Conservation (phyloP, 2,329 filamentous ascomycete genomes). For the Xylariaceae sp. region DNA sequence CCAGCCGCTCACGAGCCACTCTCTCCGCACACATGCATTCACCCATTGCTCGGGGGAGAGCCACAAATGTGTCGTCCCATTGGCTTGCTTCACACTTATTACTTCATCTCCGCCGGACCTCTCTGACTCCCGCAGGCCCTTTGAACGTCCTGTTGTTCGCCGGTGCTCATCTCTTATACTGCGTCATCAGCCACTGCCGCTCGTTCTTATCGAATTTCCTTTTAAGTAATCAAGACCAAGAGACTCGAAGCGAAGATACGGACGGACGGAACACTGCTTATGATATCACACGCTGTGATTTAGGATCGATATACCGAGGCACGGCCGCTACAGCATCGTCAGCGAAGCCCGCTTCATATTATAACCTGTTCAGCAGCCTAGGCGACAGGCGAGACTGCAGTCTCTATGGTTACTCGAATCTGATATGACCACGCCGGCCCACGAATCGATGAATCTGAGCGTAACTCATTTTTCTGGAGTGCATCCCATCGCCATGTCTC, state of each 20-base stretch:
- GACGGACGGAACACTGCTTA: neutral
- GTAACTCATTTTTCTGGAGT: slow-evolving; percentile 38
- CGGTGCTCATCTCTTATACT: too few relatives aligned
- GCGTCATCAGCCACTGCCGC: too few relatives aligned
- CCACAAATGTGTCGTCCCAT: slow-evolving; percentile 18
- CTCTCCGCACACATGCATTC: slow-evolving; percentile 15
- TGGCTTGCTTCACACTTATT: slow-evolving; percentile 14
- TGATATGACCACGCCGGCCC: slow-evolving; percentile 31
- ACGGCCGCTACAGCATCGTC: neutral
- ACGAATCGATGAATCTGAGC: slow-evolving; percentile 37
- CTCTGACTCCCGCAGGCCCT: too few relatives aligned
- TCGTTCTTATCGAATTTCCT: too few relatives aligned
- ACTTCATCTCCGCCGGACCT: slow-evolving; percentile 5
- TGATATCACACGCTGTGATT: too few relatives aligned
- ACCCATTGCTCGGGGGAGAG: slow-evolving; percentile 13
- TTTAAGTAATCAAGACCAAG: neutral
- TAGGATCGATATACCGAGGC: neutral
- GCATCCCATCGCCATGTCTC: slow-evolving; percentile 56
- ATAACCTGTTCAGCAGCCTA: too few relatives aligned
- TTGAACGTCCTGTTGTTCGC: too few relatives aligned
- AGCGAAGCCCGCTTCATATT: too few relatives aligned
- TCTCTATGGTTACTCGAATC: neutral
- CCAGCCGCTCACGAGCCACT: slow-evolving; percentile 21
- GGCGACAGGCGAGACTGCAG: too few relatives aligned
- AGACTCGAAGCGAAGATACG: neutral